Base-by-base conservation (phyloP, 306 rosid species). In the Lotus japonicus region DNA sequence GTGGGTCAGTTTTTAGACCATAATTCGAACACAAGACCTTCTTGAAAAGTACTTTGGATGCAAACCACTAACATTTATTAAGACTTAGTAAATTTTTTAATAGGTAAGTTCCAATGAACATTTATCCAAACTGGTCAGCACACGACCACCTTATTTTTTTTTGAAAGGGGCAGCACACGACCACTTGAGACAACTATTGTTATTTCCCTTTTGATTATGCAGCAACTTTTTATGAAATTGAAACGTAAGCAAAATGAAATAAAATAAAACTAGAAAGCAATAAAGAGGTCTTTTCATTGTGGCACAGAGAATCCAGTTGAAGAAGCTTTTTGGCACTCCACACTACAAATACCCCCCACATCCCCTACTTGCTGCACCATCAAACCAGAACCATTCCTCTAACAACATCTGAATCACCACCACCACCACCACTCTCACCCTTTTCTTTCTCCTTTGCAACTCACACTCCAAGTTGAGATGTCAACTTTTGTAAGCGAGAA, bases 291-390 rank as follows among this genome's bases (percentile, higher is more conserved):
- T 78, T 83, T 70, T 77, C 69, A 71, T 58, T 80, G 88, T 82
- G 86, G 84, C 85, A 74, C 73, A 49, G 26, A 64, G 0, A 78
- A 86, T 89, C 61, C 11, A 84, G 83, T 80, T 86, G 66, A 80
- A 58, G 68, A 73, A 61, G 65, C 71, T 33, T 81, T 85, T 78
- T 74, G 79, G 81, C 80, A 14, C 88, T 90, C 88, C 73, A 90
- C 53, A 84, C 88, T 90, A 90, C 74, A 90, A 86, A 90, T 94
- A 88, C 88, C 82, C 84, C 39, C 77, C 44, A 80, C 52, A 36
- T 49, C 78, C 61, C 54, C 70, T 36, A 61, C 70, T 19, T 9
- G 35, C 75, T 55, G 49, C 61, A 69, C 81, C 82, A 88, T 84
- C 80, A 70, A 78, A 72, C 77, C 77, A 65, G 82, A 81, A n/a